These are phyloP conservation scores for Cylindrodendrum hubeiense DNA, from an alignment of 2,329 filamentous ascomycete species.

Conservation along the genomic window DNA sequence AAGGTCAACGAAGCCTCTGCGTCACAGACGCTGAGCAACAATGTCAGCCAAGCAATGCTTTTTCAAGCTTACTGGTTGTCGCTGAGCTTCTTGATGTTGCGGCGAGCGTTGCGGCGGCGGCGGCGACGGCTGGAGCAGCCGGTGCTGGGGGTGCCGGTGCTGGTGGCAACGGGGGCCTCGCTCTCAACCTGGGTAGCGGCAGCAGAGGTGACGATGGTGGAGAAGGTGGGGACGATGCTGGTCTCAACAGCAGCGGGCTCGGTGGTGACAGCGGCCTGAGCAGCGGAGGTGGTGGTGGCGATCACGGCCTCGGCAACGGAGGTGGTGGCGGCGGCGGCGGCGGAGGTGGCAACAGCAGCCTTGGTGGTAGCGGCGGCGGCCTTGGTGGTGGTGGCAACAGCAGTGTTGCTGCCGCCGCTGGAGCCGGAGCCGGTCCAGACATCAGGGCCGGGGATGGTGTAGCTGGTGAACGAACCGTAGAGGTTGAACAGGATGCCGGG, in stretches of 20 bases:
- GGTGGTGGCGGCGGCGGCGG: constrained; percentile 8
- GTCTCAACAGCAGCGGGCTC: constrained; percentile 24
- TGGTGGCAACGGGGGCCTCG: constrained; percentile 27
- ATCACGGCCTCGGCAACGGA: neutral
- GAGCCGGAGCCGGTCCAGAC: constrained; percentile 45
- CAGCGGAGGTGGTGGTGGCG: constrained; percentile 15
- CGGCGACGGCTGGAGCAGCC: constrained; percentile 39
- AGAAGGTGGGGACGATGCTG: constrained; percentile 33
- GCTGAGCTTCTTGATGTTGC: constrained; percentile 32
- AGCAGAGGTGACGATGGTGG: constrained; percentile 39
- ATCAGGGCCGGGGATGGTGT: constrained; percentile 51
- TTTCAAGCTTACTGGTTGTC: constrained; percentile 34
- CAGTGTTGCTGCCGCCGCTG: constrained; percentile 9
- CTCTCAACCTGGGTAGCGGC: constrained; percentile 25
- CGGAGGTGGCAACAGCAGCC: constrained; percentile 3
- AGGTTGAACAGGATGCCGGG: constrained; percentile 71
- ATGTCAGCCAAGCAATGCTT: constrained; percentile 5
- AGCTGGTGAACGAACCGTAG: constrained; percentile 55
- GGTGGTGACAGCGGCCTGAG: constrained; percentile 16
- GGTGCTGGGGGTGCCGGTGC: constrained; percentile 21
- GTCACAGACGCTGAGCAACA: constrained; percentile 29
- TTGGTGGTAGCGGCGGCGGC: constrained; percentile 4
- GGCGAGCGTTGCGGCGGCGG: constrained; percentile 40
- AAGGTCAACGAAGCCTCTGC: constrained; percentile 10
- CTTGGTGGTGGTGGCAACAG: constrained; percentile 6